Conservation (phyloP, 73 alveolate species). For the Tetrahymena thermophila region DNA sequence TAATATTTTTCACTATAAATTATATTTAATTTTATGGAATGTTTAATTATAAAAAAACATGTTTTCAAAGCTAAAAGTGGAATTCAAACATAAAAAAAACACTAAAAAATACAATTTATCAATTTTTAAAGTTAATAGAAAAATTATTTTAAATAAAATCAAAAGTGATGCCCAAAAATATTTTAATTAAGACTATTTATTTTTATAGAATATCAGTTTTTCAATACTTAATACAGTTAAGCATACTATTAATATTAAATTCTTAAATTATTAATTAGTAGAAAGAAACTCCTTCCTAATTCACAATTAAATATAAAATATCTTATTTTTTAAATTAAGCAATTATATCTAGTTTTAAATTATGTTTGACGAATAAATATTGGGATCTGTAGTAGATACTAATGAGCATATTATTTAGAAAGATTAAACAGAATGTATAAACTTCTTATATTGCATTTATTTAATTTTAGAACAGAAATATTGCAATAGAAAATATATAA, state of each 20-base stretch:
- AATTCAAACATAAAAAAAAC: no score
- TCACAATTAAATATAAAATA: background rate
- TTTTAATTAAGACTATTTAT: no score
- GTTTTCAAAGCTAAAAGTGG: no score
- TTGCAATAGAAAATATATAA: background rate
- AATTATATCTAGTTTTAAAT: background rate
- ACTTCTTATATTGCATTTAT: background rate
- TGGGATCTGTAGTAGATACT: background rate
- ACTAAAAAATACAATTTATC: no score
- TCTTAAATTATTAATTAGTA: background rate
- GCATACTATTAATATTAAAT: background rate
- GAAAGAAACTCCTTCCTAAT: background rate
- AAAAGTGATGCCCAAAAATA: no score
- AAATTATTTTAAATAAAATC: no score
- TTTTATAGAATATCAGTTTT: background rate
- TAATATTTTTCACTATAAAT: no score
- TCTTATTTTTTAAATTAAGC: background rate
- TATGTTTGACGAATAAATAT: background rate
- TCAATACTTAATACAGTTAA: background rate
- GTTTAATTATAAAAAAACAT: no score
- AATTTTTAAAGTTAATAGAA: no score
- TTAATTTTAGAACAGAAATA: background rate
- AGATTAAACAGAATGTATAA: background rate
- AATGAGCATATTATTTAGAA: background rate
- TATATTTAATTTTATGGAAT: no score